A percentile compares a stretch with the other conserved stretches of the same genome.
Conservation (phyloP, 2,329 filamentous ascomycete genomes). For the Fusarium xyrophilum region DNA sequence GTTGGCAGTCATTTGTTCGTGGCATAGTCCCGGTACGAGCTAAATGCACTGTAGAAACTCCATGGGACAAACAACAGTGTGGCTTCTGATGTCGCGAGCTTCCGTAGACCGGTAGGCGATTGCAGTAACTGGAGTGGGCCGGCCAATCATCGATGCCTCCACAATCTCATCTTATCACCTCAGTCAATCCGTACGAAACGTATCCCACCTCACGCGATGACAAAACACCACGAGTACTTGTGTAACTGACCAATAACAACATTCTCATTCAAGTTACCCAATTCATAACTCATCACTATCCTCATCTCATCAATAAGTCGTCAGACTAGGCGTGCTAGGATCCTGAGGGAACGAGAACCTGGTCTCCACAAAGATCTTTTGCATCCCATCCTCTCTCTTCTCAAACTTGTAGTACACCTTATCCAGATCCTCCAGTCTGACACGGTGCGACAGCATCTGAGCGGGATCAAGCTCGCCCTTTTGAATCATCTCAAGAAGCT, state of each 20-base stretch:
- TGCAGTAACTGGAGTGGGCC: not conserved
- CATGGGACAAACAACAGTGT: no score
- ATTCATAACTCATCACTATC: not conserved
- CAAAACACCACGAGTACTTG: not conserved
- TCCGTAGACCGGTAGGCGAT: not conserved
- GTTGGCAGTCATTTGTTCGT: no score
- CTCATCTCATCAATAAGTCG: slow-evolving; percentile 18
- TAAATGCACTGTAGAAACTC: no score
- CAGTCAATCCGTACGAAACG: no score
- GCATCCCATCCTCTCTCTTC: slow-evolving; percentile 70
- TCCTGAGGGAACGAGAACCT: slow-evolving; percentile 60
- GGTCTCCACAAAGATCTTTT: slow-evolving; percentile 77
- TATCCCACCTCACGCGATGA: not conserved
- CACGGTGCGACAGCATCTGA: slow-evolving; percentile 82
- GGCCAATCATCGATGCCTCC: no score
- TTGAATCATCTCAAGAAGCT: slow-evolving; percentile 73
- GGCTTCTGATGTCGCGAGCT: no score
- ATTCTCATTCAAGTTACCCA: not conserved
- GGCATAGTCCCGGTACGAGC: no score
- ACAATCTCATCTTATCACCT: no score
- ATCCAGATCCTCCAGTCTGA: slow-evolving; percentile 75
- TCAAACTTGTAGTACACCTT: slow-evolving; percentile 71
- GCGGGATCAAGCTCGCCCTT: slow-evolving; percentile 73
- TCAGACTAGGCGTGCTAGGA: slow-evolving; percentile 17
- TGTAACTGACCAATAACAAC: no score